Evolutionary conservation across 441 rosid genomes (phyloP), one percentile per base, ranked within the genome.

Genomic region (Populus hybrid): DNA sequence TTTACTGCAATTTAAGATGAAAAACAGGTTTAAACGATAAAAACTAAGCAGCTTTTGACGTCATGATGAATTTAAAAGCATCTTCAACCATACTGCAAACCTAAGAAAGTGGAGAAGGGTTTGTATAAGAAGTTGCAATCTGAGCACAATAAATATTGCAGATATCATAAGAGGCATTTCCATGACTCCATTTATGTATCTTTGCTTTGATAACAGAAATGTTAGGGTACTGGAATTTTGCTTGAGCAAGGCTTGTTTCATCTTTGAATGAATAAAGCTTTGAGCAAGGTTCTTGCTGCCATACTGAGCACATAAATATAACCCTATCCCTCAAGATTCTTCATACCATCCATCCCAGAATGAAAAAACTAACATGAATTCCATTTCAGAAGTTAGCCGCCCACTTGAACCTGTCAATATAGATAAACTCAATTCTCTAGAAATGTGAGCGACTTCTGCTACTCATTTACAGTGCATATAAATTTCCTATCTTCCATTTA

Each of bases 401-500:
- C 50, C 50, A 11, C 50, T 59, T 21, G 66, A 61, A 61, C 6
- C 14, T 35, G 16, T 38, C 61, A 42, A 20, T 42, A 40, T 38
- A 38, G 20, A 6, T 0, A 18, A 50, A 50, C 16, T 8, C 11
- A 20, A 61, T 21, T 59, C 65, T 59, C 28, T 21, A 59, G 12
- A 11, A 38, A 74, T 65, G 72, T 3, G 18, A 67, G 67, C 78
- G 68, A 68, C 24, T 67, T 71, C 23, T 24, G 74, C 74, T 59
- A 54, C 68, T 65, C 72, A 32, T 78, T 46, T 72, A 67, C 81
- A 35, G 67, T 42, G 40, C 26, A 20, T 35, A 61, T 32, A 18
- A 21, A 70, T 30, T 59, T 61, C 73, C 65, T 71, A 11, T 38
- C 78, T 24, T 72, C 18, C 66, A 20, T 72, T 21, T 54, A 65